A percentile compares a stretch with the other conserved stretches of the same genome.
phyloP scores from a whole-genome alignment of 768 basidiomycete species.

The Lentinula raphanica region DNA sequence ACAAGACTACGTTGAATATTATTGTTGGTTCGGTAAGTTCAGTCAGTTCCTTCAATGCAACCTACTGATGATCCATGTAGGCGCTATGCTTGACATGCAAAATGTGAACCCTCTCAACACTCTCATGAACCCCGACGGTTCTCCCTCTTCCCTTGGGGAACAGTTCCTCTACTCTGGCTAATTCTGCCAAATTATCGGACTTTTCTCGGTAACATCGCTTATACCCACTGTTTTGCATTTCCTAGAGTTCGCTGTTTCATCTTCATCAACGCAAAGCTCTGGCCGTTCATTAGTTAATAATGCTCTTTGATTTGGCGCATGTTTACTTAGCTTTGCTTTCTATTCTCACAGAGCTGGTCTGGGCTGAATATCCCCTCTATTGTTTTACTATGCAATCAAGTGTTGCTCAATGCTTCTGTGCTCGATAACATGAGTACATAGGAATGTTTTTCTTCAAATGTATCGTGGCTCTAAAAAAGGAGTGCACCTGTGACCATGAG shows the following conservation, averaged over 20 bases:
- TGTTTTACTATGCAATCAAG: background rate
- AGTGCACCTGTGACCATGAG: too few species aligned
- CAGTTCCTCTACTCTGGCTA: conserved; percentile 37
- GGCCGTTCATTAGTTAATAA: conserved; percentile 7
- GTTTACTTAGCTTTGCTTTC: background rate
- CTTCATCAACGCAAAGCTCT: background rate
- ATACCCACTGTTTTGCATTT: background rate
- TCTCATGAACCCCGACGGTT: conserved; percentile 40
- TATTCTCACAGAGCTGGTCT: background rate
- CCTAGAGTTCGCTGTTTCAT: background rate
- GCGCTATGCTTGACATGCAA: conserved; percentile 49
- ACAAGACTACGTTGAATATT: conserved; percentile 33
- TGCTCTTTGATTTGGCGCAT: conserved; percentile 5
- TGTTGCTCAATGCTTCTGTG: background rate
- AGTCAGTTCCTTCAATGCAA: background rate
- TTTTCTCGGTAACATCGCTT: background rate
- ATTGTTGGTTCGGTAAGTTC: conserved; percentile 60
- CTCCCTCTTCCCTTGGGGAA: conserved; percentile 48
- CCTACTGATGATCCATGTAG: conserved; percentile 23
- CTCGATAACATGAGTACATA: background rate
- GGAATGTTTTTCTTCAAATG: background rate
- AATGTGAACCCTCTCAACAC: conserved; percentile 52
- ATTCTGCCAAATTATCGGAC: background rate
- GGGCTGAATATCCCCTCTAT: conserved; percentile 1
- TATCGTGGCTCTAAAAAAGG: too few species aligned